Evolutionary conservation across 2,329 filamentous ascomycete species (phyloP), one percentile per base, ranked within the genome.

Genomic region (Fusarium tanahbumbuense): DNA sequence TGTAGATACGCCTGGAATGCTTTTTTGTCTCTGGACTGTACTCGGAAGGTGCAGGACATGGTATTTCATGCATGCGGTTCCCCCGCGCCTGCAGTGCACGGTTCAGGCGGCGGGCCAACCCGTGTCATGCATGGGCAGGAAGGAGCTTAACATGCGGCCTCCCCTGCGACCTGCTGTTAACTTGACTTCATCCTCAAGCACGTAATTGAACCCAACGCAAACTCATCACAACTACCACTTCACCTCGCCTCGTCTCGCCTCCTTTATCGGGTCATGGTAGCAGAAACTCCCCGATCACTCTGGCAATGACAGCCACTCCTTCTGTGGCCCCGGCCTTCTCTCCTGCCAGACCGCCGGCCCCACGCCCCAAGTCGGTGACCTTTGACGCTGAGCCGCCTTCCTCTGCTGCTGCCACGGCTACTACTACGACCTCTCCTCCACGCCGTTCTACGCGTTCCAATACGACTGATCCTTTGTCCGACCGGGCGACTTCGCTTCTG

Each of bases 401-500:
- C 63, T 65, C 74, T 73, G 62, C 73, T 20, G 18, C 34, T 56
- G 23, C 28, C 73, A 60, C 67, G 27, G 28, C 46, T 32, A 22
- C 41, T 62, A 18, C 32, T 73, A 58, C 65, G 34, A 37, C 34
- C 61, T 59, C 63, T 15, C 30, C 68, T 64, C 64, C 64, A 55
- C 78, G 82, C 60, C 77, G 76, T 40, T 49, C 78, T 28, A 71
- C 79, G 32, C 81, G 81, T 58, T 73, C 79, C 53, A 61, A 73
- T 10, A 70, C 80, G 28, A 67, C 79, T 60, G 88, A 87, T 79
- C 85, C 87, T 53, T 85, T 90, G 67, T 93, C 92, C 40, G 92
- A 97, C 77, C 91, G 89, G 76, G 90, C 92, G n/a, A 97, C 94
- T 1, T 82, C 89, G 27, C 87, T 90, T 67, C 88, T 98, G 71